Evolutionary conservation across 106 monocot genomes (phyloP).

Genomic region (Chionographis japonica): DNA sequence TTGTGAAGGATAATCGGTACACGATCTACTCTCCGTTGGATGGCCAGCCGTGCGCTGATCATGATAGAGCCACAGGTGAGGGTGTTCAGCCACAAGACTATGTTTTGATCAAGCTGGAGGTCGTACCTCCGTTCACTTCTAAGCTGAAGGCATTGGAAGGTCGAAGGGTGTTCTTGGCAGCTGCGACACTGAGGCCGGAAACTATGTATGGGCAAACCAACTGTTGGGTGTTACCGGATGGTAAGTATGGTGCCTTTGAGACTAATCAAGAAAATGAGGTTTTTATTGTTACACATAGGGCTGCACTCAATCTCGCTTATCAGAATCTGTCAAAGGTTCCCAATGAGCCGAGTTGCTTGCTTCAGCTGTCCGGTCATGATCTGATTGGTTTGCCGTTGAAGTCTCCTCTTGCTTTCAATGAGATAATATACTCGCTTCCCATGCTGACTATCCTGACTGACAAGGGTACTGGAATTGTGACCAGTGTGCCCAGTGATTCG

Average conservation of each 20-base stretch:
- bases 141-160: constrained; percentile 78
- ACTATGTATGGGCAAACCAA: constrained; percentile 98
- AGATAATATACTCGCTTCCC: constrained; percentile 76
- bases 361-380: constrained; percentile 69
- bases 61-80: constrained; percentile 86
- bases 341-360: constrained; percentile 70
- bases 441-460: constrained; percentile 96
- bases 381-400: constrained; percentile 75
- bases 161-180: constrained; percentile 66
- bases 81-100: constrained; percentile 92
- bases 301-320: constrained; percentile 78
- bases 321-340: constrained; percentile 70
- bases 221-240: constrained; percentile 88
- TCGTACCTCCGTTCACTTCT: constrained; percentile 60
- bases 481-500: constrained; percentile 92
- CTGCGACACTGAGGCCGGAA: constrained; percentile 91
- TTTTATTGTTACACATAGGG: constrained; percentile 71
- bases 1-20: constrained; percentile 79
- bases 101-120: constrained; percentile 84
- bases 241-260: constrained; percentile 93
- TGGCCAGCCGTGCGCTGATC: constrained; percentile 96
- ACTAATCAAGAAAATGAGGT: constrained; percentile 73
- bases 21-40: constrained; percentile 86
- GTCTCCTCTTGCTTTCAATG: constrained; percentile 72
- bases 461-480: constrained; percentile 95